A percentile compares a stretch with the other conserved stretches of the same genome.
Evolutionary conservation across 306 rosid genomes (phyloP).

Genomic region (Trifolium fragiferum): DNA sequence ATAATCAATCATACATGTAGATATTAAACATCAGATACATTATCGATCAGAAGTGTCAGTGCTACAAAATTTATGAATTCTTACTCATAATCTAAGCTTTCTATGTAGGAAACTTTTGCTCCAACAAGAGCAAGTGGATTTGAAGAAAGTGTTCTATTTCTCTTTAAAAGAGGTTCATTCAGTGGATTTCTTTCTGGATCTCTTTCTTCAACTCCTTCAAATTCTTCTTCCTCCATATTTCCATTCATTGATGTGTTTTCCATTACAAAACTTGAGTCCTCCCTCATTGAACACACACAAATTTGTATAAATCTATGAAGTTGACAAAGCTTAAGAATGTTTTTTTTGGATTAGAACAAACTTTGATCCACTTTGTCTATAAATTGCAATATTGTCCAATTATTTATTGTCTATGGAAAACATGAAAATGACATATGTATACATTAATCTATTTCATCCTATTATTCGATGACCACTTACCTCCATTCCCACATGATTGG

Average conservation of each 20-base stretch:
- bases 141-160: background rate
- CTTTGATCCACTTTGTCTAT: background rate
- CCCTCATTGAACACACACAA: too few relatives aligned
- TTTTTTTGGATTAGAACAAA: background rate
- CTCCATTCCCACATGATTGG: background rate
- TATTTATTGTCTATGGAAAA: background rate
- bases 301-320: too few relatives aligned
- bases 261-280: background rate
- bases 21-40: background rate
- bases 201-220: background rate
- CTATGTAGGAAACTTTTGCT: background rate
- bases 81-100: background rate
- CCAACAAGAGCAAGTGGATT: background rate
- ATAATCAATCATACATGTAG: too few relatives aligned
- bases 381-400: background rate
- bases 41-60: background rate
- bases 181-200: background rate
- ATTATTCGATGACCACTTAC: background rate
- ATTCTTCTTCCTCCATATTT: background rate
- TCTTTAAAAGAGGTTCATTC: background rate
- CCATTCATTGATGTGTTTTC: background rate
- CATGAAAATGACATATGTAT: background rate
- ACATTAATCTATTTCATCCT: too few relatives aligned
- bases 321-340: background rate
- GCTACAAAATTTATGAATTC: background rate